Conservation (phyloP, 345 rosid species). For the Hypericum androsaemum region DNA sequence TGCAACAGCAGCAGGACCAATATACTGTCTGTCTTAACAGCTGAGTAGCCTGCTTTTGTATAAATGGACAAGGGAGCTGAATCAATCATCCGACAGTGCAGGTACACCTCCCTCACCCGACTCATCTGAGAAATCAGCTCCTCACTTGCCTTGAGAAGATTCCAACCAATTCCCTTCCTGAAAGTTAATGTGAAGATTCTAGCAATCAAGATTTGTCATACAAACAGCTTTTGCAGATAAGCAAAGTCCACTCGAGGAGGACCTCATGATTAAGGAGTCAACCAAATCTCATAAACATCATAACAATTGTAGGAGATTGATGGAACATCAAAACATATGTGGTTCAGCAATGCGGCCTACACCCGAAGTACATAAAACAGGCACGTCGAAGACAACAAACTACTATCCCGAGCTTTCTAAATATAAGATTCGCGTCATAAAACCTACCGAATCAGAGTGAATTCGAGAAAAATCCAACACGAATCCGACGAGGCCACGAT, state of each 20-base stretch:
- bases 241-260: no score
- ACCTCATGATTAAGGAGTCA: no score
- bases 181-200: slow-evolving; percentile 13
- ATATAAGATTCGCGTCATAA: not conserved
- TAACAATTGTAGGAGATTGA: no score
- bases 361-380: no score
- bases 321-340: no score
- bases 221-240: not conserved
- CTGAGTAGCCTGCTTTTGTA: slow-evolving; percentile 67
- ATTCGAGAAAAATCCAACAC: not conserved
- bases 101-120: slow-evolving; percentile 52
- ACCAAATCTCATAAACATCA: no score
- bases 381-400: no score
- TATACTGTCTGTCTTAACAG: slow-evolving; percentile 59
- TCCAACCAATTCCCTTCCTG: slow-evolving; percentile 93
- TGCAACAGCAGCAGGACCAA: slow-evolving; percentile 64
- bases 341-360: no score
- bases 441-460: not conserved
- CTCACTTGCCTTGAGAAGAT: slow-evolving; percentile 86
- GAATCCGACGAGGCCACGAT: not conserved
- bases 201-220: not conserved
- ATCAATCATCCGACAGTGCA: slow-evolving; percentile 92
- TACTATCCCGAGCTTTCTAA: no score
- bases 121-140: slow-evolving; percentile 58
- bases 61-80: slow-evolving; percentile 83